Conservation (phyloP, 2,329 filamentous ascomycete species). For the Hypocreales sp. region DNA sequence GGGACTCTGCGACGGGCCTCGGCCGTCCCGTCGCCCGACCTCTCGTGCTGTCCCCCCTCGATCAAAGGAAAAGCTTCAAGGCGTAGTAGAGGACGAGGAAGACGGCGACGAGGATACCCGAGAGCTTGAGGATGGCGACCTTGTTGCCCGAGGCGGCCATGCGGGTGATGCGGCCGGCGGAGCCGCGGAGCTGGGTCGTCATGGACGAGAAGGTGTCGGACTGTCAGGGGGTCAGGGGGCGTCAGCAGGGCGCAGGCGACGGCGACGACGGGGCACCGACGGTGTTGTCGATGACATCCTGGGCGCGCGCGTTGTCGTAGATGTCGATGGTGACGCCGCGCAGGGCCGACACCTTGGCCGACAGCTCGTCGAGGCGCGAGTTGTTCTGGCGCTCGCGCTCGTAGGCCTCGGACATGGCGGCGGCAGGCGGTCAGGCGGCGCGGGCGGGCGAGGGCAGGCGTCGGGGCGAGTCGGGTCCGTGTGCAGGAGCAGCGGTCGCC, state of each 20-base stretch:
- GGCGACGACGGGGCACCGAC: constrained; percentile 29
- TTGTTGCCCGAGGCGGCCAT: constrained; percentile 91
- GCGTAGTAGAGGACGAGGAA: constrained; percentile 67
- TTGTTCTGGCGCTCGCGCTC: constrained; percentile 87
- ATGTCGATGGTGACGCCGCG: constrained; percentile 94
- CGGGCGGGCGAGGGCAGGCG: not conserved
- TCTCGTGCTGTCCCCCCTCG: too few relatives aligned
- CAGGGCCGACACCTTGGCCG: constrained; percentile 78
- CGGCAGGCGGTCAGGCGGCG: constrained; percentile 1
- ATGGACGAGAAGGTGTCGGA: constrained; percentile 86
- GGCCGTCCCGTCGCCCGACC: too few relatives aligned
- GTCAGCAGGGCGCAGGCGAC: not conserved
- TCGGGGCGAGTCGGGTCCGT: too few relatives aligned
- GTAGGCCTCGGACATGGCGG: constrained; percentile 56
- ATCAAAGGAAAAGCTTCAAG: constrained; percentile 46
- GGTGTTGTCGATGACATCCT: constrained; percentile 76
- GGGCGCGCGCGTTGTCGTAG: constrained; percentile 85
- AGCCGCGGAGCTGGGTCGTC: constrained; percentile 67
- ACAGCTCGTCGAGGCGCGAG: constrained; percentile 79
- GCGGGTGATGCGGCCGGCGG: constrained; percentile 63
- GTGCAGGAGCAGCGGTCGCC: too few relatives aligned
- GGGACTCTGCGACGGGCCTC: too few relatives aligned
- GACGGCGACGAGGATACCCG: constrained; percentile 60
- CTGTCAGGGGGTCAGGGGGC: constrained; percentile 23
- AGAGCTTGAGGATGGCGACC: constrained; percentile 77